Evolutionary conservation across 2,329 filamentous ascomycete genomes (phyloP).

Genomic region (Xylariaceae sp.): DNA sequence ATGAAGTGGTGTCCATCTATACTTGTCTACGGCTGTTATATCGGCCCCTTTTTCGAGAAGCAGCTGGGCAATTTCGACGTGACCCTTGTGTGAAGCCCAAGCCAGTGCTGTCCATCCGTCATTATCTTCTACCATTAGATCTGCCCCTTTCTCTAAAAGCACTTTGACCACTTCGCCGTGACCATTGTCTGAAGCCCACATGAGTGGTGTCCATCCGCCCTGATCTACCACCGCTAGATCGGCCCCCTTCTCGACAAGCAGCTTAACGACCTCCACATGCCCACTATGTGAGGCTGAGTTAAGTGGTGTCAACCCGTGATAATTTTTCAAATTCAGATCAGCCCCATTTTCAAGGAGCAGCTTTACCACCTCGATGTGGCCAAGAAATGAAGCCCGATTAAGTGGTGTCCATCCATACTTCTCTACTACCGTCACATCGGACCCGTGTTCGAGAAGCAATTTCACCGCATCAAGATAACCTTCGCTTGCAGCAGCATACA

Average conservation of each 20-base stretch:
- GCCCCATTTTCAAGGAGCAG: conserved; percentile 2
- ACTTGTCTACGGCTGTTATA: neutral
- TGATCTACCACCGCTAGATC: conserved; percentile 14
- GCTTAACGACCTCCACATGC: conserved; percentile 26
- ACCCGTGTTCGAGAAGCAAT: no score
- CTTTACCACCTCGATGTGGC: neutral
- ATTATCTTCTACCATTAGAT: neutral
- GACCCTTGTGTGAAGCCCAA: conserved; percentile 19
- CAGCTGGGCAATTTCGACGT: conserved; percentile 40
- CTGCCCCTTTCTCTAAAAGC: conserved; percentile 5
- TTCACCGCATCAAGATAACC: no score
- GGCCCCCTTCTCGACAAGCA: conserved; percentile 28
- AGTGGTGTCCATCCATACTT: no score
- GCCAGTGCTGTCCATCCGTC: conserved; percentile 22
- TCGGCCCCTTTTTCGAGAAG: conserved; percentile 33
- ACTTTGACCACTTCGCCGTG: neutral
- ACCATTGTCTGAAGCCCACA: neutral
- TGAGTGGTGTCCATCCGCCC: neutral
- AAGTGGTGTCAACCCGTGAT: neutral
- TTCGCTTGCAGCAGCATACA: neutral
- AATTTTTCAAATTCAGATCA: neutral
- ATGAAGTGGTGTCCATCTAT: neutral
- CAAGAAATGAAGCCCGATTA: no score
- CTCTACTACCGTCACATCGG: no score
- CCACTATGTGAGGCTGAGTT: neutral